phyloP scores from a whole-genome alignment of 805 yeast species.

The Wickerhamomyces queroliae region DNA sequence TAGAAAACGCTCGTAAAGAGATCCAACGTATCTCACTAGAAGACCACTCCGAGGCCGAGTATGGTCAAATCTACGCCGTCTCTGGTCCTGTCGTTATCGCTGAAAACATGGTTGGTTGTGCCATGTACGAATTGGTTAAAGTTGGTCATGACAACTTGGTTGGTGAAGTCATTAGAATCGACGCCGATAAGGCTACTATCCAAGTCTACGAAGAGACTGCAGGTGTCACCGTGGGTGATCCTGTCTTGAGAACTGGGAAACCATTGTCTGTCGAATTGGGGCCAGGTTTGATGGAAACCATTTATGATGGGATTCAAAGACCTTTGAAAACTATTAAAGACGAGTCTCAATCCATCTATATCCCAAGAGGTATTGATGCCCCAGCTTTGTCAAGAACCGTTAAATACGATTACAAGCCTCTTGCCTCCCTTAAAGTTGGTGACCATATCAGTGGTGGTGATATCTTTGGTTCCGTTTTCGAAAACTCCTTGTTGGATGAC shows the following conservation, averaged over 20 bases:
- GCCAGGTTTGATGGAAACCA: slow-evolving; percentile 99
- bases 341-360: slow-evolving; percentile 83
- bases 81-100: slow-evolving; percentile 98
- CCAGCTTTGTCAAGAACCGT: slow-evolving; percentile 86
- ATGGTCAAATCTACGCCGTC: slow-evolving; percentile 88
- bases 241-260: slow-evolving; percentile 95
- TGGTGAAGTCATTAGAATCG: slow-evolving; percentile 97
- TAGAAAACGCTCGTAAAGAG: slow-evolving; percentile 95
- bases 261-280: slow-evolving; percentile 99
- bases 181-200: slow-evolving; percentile 93
- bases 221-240: slow-evolving; percentile 99
- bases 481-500: slow-evolving; percentile 86
- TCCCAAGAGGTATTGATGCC: slow-evolving; percentile 97
- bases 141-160: slow-evolving; percentile 97
- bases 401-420: slow-evolving; percentile 85
- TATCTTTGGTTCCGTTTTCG: slow-evolving; percentile 88
- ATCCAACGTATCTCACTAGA: slow-evolving; percentile 80
- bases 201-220: slow-evolving; percentile 99
- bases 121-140: slow-evolving; percentile 97
- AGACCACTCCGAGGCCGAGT: slow-evolving; percentile 65
- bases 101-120: slow-evolving; percentile 98
- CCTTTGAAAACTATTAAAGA: slow-evolving; percentile 93
- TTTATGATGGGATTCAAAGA: slow-evolving; percentile 99
- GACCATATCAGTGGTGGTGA: slow-evolving; percentile 99
- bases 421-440: slow-evolving; percentile 73